Base-by-base conservation (phyloP, 177 flowering plant genomes). In the Telopea speciosissima region DNA sequence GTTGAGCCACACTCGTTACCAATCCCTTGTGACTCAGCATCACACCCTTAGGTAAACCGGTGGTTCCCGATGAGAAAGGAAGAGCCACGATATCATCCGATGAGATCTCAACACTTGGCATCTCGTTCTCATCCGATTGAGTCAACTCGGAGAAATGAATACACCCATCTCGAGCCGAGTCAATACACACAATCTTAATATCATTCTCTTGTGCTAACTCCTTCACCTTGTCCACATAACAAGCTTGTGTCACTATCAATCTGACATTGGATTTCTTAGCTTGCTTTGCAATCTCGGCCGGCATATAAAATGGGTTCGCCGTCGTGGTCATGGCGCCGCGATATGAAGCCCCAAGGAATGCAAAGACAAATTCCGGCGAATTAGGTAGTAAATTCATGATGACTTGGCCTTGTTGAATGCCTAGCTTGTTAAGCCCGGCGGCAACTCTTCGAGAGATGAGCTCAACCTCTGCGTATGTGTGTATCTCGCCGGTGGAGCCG, bases 291-390 rank as follows among this genome's bases (percentile, higher is more conserved):
- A 79, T 70, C 78, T 81, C 84, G 7, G 80, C 76, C 7, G 80
- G 65, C 8, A 81, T 81, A 71, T 67, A 79, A 62, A 79, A 74
- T 1, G 84, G 84, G 67, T 81, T 81, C 8, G 84, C 84, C 1
- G 78, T 65, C 4, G 84, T 81, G 70, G 68, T 63, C 17, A 70
- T 62, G 66, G 84, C 81, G 22, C 84, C 84, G 26, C 44, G 61
- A 22, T 49, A 70, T 0, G 81, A 81, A 0, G 81, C 84, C 0
- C 76, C 84, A 28, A 81, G 73, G 65, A 81, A 79, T 3, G 81
- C 58, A 52, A 79, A 65, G 10, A 79, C 80, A 65, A 79, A 79
- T 23, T 81, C 78, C 3, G 80, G 80, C 6, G 63, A 63, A 66
- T 79, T 81, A 12, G 67, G 84, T 7, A 81, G 69, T n/a, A 81